phyloP scores from a whole-genome alignment of 129 eudicot species.

The Helichrysum umbraculigerum region DNA sequence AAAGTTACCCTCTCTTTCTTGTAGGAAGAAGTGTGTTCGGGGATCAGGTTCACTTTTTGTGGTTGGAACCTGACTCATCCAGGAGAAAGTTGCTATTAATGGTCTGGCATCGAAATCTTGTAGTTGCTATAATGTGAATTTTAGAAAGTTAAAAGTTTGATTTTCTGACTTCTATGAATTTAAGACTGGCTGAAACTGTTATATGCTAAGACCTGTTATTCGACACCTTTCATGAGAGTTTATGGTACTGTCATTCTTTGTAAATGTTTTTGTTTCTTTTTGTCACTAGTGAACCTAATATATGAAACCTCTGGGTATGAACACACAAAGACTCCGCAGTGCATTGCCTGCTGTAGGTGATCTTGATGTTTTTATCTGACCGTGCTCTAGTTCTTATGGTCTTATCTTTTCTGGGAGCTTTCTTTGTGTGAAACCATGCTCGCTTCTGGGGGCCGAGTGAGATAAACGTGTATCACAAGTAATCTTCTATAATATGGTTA shows the following conservation, averaged over 20 bases:
- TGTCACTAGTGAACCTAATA: not conserved
- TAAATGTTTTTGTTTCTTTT: not conserved
- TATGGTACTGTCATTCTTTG: not conserved
- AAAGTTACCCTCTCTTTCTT: not conserved
- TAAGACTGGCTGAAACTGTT: not conserved
- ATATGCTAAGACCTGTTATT: not conserved
- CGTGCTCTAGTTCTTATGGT: not conserved
- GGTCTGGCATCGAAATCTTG: constrained; percentile 10
- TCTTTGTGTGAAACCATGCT: too few relatives aligned
- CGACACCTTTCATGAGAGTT: not conserved
- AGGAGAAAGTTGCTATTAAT: not conserved
- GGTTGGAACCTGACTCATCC: constrained; percentile 7
- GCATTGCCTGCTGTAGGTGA: not conserved
- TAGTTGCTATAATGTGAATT: not conserved
- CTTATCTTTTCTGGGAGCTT: too few relatives aligned
- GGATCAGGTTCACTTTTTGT: not conserved
- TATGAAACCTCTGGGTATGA: too few relatives aligned
- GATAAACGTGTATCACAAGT: too few relatives aligned
- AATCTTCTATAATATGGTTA: too few relatives aligned
- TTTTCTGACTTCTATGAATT: not conserved
- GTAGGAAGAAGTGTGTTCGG: constrained; percentile 4
- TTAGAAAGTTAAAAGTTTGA: not conserved
- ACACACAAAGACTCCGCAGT: not conserved
- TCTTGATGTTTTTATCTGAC: not conserved
- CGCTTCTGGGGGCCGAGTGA: too few relatives aligned